Percentiles rank a stretch among this genome's conserved stretches.
Evolutionary conservation across 257 asterid species (phyloP).

Genomic region (Solanum chaucha): DNA sequence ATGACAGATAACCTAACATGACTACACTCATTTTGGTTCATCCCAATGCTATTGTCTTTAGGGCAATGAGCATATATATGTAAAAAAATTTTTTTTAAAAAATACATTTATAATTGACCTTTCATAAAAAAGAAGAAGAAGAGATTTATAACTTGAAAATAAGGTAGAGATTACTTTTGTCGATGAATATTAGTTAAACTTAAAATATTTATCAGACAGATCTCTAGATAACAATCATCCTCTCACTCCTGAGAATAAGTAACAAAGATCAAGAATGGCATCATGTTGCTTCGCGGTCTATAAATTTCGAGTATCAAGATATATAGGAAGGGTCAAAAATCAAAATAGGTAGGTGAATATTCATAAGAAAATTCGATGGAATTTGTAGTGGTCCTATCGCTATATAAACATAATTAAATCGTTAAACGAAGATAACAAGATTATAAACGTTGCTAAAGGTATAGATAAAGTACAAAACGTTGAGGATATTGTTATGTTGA

Average conservation of each 20-base stretch:
- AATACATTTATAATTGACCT: background rate
- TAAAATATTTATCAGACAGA: background rate
- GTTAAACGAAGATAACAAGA: background rate
- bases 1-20: conserved; percentile 18
- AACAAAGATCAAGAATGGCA: background rate
- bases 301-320: background rate
- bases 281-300: too few species aligned
- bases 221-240: background rate
- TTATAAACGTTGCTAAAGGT: background rate
- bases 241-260: background rate
- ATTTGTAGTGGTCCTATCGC: background rate
- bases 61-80: conserved; percentile 8
- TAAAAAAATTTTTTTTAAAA: background rate
- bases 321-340: background rate
- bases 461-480: background rate
- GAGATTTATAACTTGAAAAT: background rate
- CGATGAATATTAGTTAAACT: background rate
- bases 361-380: background rate
- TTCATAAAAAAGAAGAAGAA: too few species aligned
- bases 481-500: background rate
- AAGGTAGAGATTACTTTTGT: background rate
- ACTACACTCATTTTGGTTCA: conserved; percentile 4
- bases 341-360: background rate
- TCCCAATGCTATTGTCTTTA: conserved; percentile 37
- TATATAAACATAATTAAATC: background rate